These are phyloP conservation scores for Coniophora puteana DNA, from an alignment of 1,284 basidiomycete species.

Conservation along the genomic window DNA sequence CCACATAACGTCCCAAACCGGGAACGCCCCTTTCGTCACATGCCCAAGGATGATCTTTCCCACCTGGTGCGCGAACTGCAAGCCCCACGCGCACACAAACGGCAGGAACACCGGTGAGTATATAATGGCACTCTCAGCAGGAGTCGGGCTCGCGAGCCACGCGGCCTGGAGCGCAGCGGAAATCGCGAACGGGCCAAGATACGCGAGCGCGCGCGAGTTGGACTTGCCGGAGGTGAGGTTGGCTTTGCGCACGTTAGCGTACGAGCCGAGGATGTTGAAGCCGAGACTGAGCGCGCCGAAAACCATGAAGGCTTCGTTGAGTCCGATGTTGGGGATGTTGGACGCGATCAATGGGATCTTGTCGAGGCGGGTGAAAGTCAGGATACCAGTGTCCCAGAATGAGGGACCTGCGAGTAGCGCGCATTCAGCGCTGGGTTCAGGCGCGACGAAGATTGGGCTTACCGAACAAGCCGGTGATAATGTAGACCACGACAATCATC, in stretches of 20 bases:
- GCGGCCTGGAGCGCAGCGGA: conserved; percentile 68
- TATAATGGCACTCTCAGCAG: conserved; percentile 51
- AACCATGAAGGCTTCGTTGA: conserved; percentile 89
- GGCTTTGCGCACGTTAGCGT: conserved; percentile 69
- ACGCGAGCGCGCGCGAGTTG: conserved; percentile 58
- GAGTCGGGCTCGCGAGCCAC: conserved; percentile 77
- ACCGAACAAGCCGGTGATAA: conserved; percentile 77
- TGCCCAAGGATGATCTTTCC: conserved; percentile 93
- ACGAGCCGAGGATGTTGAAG: conserved; percentile 83
- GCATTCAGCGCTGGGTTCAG: conserved; percentile 3
- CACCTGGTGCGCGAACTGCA: conserved; percentile 85
- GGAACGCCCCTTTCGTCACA: conserved; percentile 83
- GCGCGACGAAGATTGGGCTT: conserved; percentile 16
- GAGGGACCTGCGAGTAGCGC: conserved; percentile 51
- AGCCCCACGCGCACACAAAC: conserved; percentile 87
- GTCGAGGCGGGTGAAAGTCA: conserved; percentile 59
- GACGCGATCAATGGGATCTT: conserved; percentile 44
- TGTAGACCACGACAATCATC: conserved; percentile 77
- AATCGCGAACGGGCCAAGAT: conserved; percentile 78
- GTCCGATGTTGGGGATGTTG: conserved; percentile 59
- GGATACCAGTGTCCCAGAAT: conserved; percentile 81
- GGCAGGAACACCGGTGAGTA: conserved; percentile 75
- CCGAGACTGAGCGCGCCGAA: conserved; percentile 74
- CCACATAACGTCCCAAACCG: conserved; percentile 86
- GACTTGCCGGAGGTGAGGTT: conserved; percentile 35